Evolutionary conservation across 2,329 filamentous ascomycete genomes (phyloP), one percentile per base, ranked within the genome.

Genomic region (Colletotrichum sansevieriae): DNA sequence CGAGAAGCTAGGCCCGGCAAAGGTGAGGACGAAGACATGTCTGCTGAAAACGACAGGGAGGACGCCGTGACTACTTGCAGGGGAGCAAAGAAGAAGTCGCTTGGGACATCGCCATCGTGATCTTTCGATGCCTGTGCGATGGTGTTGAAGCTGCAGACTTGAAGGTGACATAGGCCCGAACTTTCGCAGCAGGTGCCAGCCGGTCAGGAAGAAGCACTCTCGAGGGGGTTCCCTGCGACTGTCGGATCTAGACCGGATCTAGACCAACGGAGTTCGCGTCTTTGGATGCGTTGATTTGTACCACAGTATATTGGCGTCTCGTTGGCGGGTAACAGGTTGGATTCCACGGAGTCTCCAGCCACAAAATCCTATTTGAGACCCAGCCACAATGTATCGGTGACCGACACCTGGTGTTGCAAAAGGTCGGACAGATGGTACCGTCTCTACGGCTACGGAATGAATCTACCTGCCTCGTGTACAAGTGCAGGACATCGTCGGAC

Each of bases 351-450:
- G 33, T 5, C 20, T 29, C 13, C n/a, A 9, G n/a, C 25, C 15
- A 35, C 1, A 29, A 61, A 61, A 29, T 61, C 18, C 18, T 56
- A 41, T 56, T 13, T 44, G 43, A 12, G 7, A 35, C 41, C 43
- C 37, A 56, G 35, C 18, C 25, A 37, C 35, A 9, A 66, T 43
- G 62, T 44, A 39, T 25, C 22, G 22, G 46, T 47, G 52, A 57
- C 60, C 22, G 60, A 52, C 44, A 46, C 59, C 33, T 3, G 44
- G 25, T 41, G 63, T 39, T 52, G 29, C 35, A 25, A 9, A 51
- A 29, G 18, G 44, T 57, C 33, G 44, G 15, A 57, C 43, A 33
- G 11, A 52, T 41, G 60, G 29, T 46, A 58, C 60, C 60, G 54
- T 20, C 29, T 20, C 55, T 35, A 33, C 46, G 60, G 52, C 37